phyloP scores from a whole-genome alignment of 176 grass and related monocot species.

The Phoenix dactylifera region DNA sequence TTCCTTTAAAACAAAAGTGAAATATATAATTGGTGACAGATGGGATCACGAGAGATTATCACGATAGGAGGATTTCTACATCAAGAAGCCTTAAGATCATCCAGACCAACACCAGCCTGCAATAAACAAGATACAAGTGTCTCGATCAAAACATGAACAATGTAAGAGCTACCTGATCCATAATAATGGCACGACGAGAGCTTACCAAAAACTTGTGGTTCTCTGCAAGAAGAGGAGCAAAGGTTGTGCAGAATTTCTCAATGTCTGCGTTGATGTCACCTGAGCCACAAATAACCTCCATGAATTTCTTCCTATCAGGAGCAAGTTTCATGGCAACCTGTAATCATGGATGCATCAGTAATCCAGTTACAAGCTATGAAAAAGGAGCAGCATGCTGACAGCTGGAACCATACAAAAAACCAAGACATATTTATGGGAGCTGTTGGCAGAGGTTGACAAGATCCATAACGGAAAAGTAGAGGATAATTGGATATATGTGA shows the following conservation, averaged over 20 bases:
- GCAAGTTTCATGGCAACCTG: constrained; percentile 94
- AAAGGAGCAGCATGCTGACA: neutral
- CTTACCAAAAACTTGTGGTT: constrained; percentile 82
- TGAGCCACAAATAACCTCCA: constrained; percentile 67
- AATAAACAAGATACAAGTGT: constrained; percentile 20
- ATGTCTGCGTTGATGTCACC: constrained; percentile 88
- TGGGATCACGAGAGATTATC: neutral
- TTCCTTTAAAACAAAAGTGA: neutral
- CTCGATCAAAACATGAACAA: neutral
- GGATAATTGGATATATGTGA: too few relatives aligned
- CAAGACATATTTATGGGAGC: too few relatives aligned
- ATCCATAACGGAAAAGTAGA: too few relatives aligned
- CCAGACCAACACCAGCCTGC: constrained; percentile 81
- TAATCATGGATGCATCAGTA: constrained; percentile 4
- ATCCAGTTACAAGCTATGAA: neutral
- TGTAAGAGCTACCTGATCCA: neutral
- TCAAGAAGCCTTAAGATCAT: constrained; percentile 90
- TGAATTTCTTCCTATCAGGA: constrained; percentile 91
- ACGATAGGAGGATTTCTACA: neutral
- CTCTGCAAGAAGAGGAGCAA: constrained; percentile 68
- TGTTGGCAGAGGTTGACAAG: too few relatives aligned
- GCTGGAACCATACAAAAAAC: too few relatives aligned
- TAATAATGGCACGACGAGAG: neutral
- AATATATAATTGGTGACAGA: too few relatives aligned
- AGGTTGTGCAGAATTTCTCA: constrained; percentile 80